These are phyloP conservation scores for Sarcomyxa edulis DNA, from an alignment of 768 basidiomycete species.

Conservation along the genomic window DNA sequence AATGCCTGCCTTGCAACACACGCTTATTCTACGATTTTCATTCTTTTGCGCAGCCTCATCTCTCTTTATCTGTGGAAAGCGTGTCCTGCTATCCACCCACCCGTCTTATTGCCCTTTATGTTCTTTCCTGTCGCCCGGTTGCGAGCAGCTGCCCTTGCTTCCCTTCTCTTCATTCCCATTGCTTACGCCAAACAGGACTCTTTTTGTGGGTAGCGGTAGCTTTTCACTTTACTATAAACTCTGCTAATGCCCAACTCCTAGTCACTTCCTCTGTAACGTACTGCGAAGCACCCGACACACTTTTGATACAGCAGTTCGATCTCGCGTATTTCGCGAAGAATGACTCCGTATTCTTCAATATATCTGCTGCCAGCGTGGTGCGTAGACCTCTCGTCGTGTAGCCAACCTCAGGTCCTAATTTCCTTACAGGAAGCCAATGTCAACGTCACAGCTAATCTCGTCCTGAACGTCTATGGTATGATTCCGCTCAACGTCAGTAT, in stretches of 20 bases:
- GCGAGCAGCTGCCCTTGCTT: constrained; percentile 50
- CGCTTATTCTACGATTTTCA: no score
- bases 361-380: constrained; percentile 84
- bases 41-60: no score
- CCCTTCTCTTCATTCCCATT: constrained; percentile 29
- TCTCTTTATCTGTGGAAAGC: no score
- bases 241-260: constrained; percentile 22
- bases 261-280: constrained; percentile 88
- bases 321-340: constrained; percentile 66
- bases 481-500: constrained; percentile 79
- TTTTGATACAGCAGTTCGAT: constrained; percentile 77
- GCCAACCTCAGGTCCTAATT: constrained; percentile 10
- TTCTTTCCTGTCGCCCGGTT: constrained; percentile 67
- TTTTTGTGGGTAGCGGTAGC: constrained; percentile 51
- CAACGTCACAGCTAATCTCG: constrained; percentile 76
- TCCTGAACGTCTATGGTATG: constrained; percentile 86
- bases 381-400: constrained; percentile 23
- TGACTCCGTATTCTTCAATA: constrained; percentile 74
- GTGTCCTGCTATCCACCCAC: no score
- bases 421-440: constrained; percentile 57
- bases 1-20: no score
- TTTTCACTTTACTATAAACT: constrained; percentile 2
- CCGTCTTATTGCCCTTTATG: constrained; percentile 46
- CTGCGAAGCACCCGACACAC: constrained; percentile 72
- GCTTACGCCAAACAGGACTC: constrained; percentile 47